Evolutionary conservation across 2,329 filamentous ascomycete genomes (phyloP).

Genomic region (Alternaria hordeiaustralica): DNA sequence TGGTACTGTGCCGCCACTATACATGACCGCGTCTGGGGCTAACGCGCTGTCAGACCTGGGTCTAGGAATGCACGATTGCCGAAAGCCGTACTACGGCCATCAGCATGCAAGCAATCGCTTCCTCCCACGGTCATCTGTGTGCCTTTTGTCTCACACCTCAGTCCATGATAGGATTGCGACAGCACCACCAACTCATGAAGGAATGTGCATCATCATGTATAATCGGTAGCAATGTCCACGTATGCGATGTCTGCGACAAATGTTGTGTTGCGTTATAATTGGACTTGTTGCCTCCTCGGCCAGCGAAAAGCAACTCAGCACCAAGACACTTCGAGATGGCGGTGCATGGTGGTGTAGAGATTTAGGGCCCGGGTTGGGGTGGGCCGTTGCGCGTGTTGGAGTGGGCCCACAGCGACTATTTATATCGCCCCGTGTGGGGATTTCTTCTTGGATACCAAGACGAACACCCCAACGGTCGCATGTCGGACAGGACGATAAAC

Average conservation of each 20-base stretch:
- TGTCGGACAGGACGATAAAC: background rate
- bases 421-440: conserved; percentile 11
- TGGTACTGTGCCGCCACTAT: background rate
- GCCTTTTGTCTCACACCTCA: conserved; percentile 1
- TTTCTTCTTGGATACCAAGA: background rate
- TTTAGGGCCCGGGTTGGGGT: background rate
- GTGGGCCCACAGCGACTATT: conserved; percentile 8
- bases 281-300: background rate
- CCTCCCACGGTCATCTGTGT: background rate
- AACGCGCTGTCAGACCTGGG: background rate
- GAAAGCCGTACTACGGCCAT: conserved; percentile 2
- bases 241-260: background rate
- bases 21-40: background rate
- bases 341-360: background rate
- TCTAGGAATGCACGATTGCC: conserved; percentile 6
- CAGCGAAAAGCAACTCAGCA: background rate
- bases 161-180: background rate
- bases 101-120: conserved; percentile 7
- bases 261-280: background rate
- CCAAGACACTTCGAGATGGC: background rate
- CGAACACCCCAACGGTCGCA: background rate
- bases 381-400: conserved; percentile 1
- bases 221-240: background rate
- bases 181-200: background rate
- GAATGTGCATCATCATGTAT: conserved; percentile 5